Conservation (phyloP, 148 eudicot genomes). For the Chenopodium quinoa region DNA sequence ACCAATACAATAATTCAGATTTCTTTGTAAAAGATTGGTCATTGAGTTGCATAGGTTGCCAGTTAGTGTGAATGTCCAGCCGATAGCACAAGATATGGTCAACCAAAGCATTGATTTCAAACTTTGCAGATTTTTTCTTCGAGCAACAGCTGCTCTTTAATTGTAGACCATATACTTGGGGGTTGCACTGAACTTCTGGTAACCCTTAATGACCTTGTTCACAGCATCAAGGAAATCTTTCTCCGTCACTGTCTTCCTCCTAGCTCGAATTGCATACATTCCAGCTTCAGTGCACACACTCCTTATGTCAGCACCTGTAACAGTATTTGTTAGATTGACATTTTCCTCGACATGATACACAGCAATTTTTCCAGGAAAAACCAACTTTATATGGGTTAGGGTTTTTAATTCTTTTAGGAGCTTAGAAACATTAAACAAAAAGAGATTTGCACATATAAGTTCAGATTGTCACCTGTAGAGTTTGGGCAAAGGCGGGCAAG, state of each 20-base stretch:
- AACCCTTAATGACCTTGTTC: conserved; percentile 94
- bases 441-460: not conserved
- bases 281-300: conserved; percentile 98
- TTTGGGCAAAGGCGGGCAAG: conserved; percentile 97
- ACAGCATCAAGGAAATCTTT: conserved; percentile 97
- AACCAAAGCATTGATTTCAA: not conserved
- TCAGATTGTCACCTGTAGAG: conserved; percentile 55
- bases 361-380: not conserved
- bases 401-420: not conserved
- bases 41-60: not conserved
- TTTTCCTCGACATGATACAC: not conserved
- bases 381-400: not conserved
- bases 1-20: not conserved
- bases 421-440: not conserved
- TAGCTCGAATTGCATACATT: conserved; percentile 89
- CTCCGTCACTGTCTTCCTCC: conserved; percentile 89
- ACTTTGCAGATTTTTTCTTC: not conserved
- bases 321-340: not conserved
- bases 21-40: not conserved
- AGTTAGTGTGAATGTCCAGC: not conserved
- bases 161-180: conserved; percentile 97
- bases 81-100: not conserved
- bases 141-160: conserved; percentile 23
- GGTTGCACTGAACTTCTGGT: conserved; percentile 96
- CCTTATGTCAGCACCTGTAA: conserved; percentile 87